These are phyloP conservation scores for Hyaloperonospora brassicae DNA, from an alignment of 352 stramenopile genomes.

Conservation along the genomic window DNA sequence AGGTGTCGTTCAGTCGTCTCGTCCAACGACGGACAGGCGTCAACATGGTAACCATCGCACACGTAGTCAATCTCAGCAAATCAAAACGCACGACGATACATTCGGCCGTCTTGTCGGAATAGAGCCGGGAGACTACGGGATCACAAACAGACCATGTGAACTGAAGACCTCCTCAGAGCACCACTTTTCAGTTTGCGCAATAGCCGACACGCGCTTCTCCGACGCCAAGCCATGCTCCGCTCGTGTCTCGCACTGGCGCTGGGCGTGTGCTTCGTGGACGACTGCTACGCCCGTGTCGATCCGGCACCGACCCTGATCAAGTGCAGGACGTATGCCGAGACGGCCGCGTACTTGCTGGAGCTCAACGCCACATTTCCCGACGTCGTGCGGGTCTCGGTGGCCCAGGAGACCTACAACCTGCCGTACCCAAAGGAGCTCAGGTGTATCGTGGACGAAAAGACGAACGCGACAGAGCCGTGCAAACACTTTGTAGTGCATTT, in stretches of 20 bases:
- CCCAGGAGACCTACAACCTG: constrained; percentile 77
- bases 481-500: constrained; percentile 84
- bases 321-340: constrained; percentile 72
- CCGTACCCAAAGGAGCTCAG: constrained; percentile 59
- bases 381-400: constrained; percentile 68
- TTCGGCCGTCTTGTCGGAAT: too few relatives aligned
- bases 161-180: too few relatives aligned
- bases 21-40: too few relatives aligned
- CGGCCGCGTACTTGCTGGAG: constrained; percentile 48
- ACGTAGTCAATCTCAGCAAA: too few relatives aligned
- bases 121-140: too few relatives aligned
- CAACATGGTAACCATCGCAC: too few relatives aligned
- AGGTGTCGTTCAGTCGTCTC: too few relatives aligned
- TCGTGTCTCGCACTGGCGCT: constrained; percentile 11
- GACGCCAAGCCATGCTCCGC: constrained; percentile 6
- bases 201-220: background rate
- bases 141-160: too few relatives aligned
- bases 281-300: constrained; percentile 1
- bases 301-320: constrained; percentile 12
- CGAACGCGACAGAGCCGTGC: constrained; percentile 34
- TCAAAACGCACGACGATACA: too few relatives aligned
- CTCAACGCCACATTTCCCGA: constrained; percentile 73
- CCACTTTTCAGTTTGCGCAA: too few relatives aligned
- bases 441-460: constrained; percentile 47
- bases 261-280: constrained; percentile 4